These are phyloP conservation scores for Tetrahymena borealis DNA, from an alignment of 73 alveolate genomes.

Conservation along the genomic window DNA sequence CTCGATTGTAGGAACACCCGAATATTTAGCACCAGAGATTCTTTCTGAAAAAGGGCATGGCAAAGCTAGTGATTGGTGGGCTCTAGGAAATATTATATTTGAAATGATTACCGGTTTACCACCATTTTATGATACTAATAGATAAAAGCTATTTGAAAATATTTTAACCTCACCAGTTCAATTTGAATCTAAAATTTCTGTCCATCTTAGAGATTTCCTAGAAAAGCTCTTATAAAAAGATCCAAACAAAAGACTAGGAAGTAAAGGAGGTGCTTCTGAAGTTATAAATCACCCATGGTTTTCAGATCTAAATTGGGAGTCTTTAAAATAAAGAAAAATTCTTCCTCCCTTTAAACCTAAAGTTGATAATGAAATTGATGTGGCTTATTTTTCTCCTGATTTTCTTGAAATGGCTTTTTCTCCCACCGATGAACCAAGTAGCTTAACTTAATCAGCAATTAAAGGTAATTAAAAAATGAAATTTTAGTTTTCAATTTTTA, in stretches of 20 bases:
- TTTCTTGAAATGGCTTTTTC: background rate
- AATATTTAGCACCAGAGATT: slow-evolving; percentile 35
- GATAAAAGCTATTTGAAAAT: slow-evolving; percentile 1
- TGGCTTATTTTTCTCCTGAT: background rate
- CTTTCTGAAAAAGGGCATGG: background rate
- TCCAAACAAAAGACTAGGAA: slow-evolving; percentile 40
- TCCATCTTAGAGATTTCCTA: slow-evolving; percentile 6
- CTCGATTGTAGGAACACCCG: slow-evolving; percentile 29
- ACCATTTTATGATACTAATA: slow-evolving; percentile 15
- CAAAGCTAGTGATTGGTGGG: slow-evolving; percentile 37
- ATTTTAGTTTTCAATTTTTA: too few relatives aligned
- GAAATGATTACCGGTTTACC: slow-evolving; percentile 34
- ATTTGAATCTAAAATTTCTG: background rate
- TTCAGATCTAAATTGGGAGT: background rate
- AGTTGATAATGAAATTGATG: background rate
- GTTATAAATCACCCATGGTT: slow-evolving; percentile 38
- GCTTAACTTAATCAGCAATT: background rate
- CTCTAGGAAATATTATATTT: slow-evolving; percentile 18
- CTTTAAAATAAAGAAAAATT: slow-evolving; percentile 1
- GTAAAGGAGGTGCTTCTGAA: slow-evolving; percentile 26
- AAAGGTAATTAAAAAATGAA: background rate
- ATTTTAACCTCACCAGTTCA: background rate
- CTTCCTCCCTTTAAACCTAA: slow-evolving; percentile 37
- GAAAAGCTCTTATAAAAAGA: slow-evolving; percentile 10
- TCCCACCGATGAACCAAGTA: background rate